These are phyloP conservation scores for Camelina neglecta DNA, from an alignment of 345 rosid genomes.

Conservation along the genomic window DNA sequence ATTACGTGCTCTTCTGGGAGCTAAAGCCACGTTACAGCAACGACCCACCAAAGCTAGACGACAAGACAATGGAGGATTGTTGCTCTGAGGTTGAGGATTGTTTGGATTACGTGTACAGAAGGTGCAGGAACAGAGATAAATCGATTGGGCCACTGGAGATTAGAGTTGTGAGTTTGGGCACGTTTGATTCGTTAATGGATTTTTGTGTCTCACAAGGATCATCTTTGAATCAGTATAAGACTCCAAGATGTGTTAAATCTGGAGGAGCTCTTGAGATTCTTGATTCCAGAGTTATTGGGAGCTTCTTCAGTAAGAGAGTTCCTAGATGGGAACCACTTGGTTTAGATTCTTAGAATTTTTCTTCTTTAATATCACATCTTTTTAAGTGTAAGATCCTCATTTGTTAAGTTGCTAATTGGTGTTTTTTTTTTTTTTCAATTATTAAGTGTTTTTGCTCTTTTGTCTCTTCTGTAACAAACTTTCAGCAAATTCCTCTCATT, in stretches of 20 bases:
- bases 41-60: conserved; percentile 60
- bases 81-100: conserved; percentile 78
- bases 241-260: conserved; percentile 87
- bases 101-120: conserved; percentile 84
- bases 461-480: conserved; percentile 43
- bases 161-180: conserved; percentile 72
- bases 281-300: conserved; percentile 69
- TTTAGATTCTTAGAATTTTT: conserved; percentile 40
- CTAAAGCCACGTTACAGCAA: conserved; percentile 58
- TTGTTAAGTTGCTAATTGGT: conserved; percentile 33
- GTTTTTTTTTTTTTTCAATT: background rate
- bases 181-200: conserved; percentile 90
- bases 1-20: conserved; percentile 92
- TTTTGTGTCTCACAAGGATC: conserved; percentile 84
- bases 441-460: conserved; percentile 3
- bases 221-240: conserved; percentile 92
- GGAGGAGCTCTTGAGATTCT: conserved; percentile 65
- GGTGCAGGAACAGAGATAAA: conserved; percentile 79
- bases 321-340: conserved; percentile 82
- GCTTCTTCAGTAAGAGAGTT: conserved; percentile 62
- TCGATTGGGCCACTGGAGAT: conserved; percentile 87
- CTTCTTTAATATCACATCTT: conserved; percentile 3
- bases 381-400: conserved; percentile 32
- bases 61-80: conserved; percentile 68
- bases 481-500: conserved; percentile 40